Conservation (phyloP, 768 basidiomycete genomes). For the Candolleomyces efflorescens region DNA sequence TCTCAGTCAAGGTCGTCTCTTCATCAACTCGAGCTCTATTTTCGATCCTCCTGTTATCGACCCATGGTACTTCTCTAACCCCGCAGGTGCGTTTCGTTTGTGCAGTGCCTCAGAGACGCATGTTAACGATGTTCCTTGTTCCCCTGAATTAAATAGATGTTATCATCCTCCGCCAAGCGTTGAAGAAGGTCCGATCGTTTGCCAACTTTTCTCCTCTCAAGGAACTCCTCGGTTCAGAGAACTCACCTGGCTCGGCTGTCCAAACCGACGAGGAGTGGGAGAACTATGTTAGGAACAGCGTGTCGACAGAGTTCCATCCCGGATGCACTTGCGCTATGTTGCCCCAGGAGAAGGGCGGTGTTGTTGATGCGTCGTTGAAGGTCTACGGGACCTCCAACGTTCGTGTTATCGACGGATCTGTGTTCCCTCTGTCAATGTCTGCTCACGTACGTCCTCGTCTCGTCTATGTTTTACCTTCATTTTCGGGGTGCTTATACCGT, state of each 20-base stretch:
- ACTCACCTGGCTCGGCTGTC: constrained; percentile 30
- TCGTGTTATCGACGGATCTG: constrained; percentile 53
- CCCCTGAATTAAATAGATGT: constrained; percentile 30
- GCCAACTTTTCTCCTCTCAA: constrained; percentile 49
- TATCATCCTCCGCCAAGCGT: constrained; percentile 49
- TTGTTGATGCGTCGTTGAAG: constrained; percentile 28
- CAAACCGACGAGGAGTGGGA: constrained; percentile 54
- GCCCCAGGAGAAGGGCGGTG: constrained; percentile 25
- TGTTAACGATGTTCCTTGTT: background rate
- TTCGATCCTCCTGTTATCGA: constrained; percentile 63
- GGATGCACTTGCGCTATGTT: constrained; percentile 26
- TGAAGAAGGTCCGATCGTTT: constrained; percentile 57
- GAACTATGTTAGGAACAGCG: constrained; percentile 38
- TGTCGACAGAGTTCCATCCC: constrained; percentile 60
- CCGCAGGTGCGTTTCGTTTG: constrained; percentile 32
- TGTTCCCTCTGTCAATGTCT: constrained; percentile 45
- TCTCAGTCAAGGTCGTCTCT: constrained; percentile 57
- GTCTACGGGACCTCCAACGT: constrained; percentile 41
- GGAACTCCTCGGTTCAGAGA: constrained; percentile 26
- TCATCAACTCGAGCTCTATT: constrained; percentile 53
- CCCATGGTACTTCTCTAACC: constrained; percentile 59
- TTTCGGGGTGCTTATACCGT: background rate
- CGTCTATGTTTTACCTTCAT: constrained; percentile 14
- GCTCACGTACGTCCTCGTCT: constrained; percentile 23
- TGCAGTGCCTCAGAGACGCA: background rate